Conservation (phyloP, 257 asterid genomes). For the Solanum corneliomulleri region DNA sequence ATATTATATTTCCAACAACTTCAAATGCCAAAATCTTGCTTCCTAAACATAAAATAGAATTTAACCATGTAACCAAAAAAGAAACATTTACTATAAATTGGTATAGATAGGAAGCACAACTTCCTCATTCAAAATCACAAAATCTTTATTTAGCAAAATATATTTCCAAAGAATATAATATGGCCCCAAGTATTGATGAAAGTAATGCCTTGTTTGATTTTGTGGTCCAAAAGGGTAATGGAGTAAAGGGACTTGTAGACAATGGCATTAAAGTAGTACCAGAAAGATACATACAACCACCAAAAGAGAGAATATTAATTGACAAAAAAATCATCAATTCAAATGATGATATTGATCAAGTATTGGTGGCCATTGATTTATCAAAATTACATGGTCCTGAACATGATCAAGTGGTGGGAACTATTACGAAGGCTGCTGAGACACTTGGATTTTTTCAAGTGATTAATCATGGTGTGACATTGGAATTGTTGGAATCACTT, state of each 20-base stretch:
- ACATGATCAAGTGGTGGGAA: slow-evolving; percentile 18
- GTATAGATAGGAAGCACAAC: neutral
- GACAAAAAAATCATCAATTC: neutral
- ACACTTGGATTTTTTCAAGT: slow-evolving; percentile 27
- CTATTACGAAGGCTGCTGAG: slow-evolving; percentile 18
- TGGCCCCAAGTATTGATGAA: slow-evolving; percentile 11
- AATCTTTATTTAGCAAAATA: neutral
- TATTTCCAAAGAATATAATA: neutral
- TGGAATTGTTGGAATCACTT: slow-evolving; percentile 11
- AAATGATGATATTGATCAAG: neutral
- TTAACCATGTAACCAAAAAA: neutral
- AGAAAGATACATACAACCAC: slow-evolving; percentile 14
- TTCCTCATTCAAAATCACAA: neutral
- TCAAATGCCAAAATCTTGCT: neutral
- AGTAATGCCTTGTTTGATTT: slow-evolving; percentile 12
- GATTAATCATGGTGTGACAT: slow-evolving; percentile 21
- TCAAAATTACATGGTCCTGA: slow-evolving; percentile 16
- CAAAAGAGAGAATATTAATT: slow-evolving; percentile 8
- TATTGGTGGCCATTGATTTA: slow-evolving; percentile 13
- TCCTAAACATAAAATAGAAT: neutral
- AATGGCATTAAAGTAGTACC: slow-evolving; percentile 16
- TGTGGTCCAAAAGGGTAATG: slow-evolving; percentile 20
- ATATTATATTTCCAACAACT: neutral
- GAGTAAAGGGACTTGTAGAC: slow-evolving; percentile 23
- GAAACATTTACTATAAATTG: neutral